A percentile compares a stretch with the other conserved stretches of the same genome.
Evolutionary conservation across 805 yeast species (phyloP).

Genomic region (Saccharomyces cerevisiae): DNA sequence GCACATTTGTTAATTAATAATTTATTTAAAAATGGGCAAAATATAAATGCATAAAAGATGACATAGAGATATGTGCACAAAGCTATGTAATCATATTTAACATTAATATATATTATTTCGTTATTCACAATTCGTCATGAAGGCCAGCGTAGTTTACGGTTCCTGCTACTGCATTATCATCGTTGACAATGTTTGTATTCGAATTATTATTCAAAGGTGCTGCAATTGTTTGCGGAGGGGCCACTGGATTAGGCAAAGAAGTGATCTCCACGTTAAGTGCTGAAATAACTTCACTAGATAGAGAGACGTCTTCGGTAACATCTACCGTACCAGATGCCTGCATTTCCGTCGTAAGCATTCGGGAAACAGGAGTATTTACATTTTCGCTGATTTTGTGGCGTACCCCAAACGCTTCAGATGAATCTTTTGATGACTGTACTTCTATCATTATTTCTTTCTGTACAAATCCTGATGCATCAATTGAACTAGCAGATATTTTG

Average conservation of each 20-base stretch:
- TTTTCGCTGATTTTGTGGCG: too few relatives aligned
- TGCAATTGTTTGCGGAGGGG: background rate
- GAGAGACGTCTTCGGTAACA: background rate
- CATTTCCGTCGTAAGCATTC: background rate
- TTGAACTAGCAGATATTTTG: background rate
- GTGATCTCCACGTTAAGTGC: background rate
- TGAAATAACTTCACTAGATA: background rate
- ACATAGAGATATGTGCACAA: background rate
- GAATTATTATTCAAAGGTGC: background rate
- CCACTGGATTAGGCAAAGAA: background rate
- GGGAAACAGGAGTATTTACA: too few relatives aligned
- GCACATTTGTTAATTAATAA: background rate
- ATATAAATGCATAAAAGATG: background rate
- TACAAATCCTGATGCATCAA: background rate
- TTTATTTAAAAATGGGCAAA: background rate
- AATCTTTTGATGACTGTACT: background rate
- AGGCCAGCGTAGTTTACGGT: background rate
- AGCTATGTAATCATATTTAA: background rate
- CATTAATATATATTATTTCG: background rate
- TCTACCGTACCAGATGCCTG: background rate
- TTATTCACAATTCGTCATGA: background rate
- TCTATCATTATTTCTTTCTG: background rate
- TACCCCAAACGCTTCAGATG: background rate
- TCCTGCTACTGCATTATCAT: background rate
- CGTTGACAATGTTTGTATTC: background rate